A percentile compares a stretch with the other conserved stretches of the same genome.
phyloP scores from a whole-genome alignment of 192 early-diverging fungal genomes.

The Podila verticillata region DNA sequence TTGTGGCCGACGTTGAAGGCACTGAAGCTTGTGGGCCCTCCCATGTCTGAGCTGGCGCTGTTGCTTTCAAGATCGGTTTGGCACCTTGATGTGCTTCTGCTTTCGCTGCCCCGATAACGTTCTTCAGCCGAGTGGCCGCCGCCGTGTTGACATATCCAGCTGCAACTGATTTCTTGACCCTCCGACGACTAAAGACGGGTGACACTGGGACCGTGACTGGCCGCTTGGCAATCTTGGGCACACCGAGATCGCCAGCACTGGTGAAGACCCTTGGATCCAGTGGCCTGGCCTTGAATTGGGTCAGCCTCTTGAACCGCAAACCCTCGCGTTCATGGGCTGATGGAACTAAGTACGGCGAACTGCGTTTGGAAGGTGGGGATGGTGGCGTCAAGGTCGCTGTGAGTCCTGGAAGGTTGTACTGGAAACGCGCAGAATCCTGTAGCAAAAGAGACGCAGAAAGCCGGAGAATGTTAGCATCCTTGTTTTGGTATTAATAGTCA shows the following conservation, averaged over 20 bases:
- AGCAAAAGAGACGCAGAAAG: background rate
- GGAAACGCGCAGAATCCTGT: slow-evolving; percentile 28
- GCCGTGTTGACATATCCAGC: background rate
- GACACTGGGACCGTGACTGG: slow-evolving; percentile 31
- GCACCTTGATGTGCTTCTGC: background rate
- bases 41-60: background rate
- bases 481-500: background rate
- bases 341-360: slow-evolving; percentile 25
- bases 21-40: background rate
- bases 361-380: slow-evolving; percentile 14
- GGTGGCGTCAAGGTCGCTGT: slow-evolving; percentile 34
- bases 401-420: slow-evolving; percentile 27
- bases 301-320: slow-evolving; percentile 14
- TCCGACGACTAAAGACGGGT: slow-evolving; percentile 27
- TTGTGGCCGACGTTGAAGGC: background rate
- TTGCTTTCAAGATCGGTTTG: background rate
- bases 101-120: background rate
- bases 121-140: slow-evolving; percentile 11
- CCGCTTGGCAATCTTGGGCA: slow-evolving; percentile 24
- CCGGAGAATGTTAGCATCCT: background rate
- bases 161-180: background rate
- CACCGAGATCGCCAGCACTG: slow-evolving; percentile 37
- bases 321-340: slow-evolving; percentile 25
- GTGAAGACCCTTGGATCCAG: slow-evolving; percentile 41
- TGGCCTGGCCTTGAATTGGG: slow-evolving; percentile 34